Percentiles rank a stretch among this genome's conserved stretches.
These are phyloP conservation scores for Taphrina betulina DNA, from an alignment of 1,139 yeast species.

Conservation along the genomic window DNA sequence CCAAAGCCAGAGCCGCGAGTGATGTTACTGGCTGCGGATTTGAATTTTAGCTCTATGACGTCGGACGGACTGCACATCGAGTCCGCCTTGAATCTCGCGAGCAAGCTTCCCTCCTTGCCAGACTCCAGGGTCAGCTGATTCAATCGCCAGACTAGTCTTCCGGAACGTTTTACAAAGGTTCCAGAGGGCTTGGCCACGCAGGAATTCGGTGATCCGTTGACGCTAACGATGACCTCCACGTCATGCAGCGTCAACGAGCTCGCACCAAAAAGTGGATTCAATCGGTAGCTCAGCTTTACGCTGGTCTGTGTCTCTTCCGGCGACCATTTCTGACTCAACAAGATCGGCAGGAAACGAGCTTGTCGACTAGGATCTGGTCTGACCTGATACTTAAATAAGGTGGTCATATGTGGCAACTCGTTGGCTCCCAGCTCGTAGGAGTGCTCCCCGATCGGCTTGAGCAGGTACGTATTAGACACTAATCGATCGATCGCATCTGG, in stretches of 20 bases:
- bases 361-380: conserved; percentile 49
- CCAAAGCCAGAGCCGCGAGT: conserved; percentile 31
- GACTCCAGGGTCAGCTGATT: conserved; percentile 56
- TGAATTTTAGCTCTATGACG: conserved; percentile 16
- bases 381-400: conserved; percentile 65
- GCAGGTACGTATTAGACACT: conserved; percentile 12
- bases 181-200: conserved; percentile 92
- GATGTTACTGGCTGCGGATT: conserved; percentile 17
- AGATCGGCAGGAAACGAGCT: conserved; percentile 57
- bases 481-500: conserved; percentile 25
- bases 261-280: conserved; percentile 54
- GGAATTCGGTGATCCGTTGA: conserved; percentile 51
- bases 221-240: conserved; percentile 62
- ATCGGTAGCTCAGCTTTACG: conserved; percentile 68
- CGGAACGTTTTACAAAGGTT: conserved; percentile 83
- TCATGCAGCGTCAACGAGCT: conserved; percentile 52
- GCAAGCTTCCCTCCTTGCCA: conserved; percentile 59
- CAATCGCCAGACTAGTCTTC: conserved; percentile 48
- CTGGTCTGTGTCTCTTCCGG: conserved; percentile 81
- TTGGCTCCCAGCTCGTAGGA: conserved; percentile 16
- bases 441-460: background rate
- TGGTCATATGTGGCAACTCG: conserved; percentile 48
- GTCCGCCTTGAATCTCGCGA: conserved; percentile 47
- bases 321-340: conserved; percentile 82
- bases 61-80: conserved; percentile 36